Conservation (phyloP, 441 rosid genomes). For the Brassica hybrid region DNA sequence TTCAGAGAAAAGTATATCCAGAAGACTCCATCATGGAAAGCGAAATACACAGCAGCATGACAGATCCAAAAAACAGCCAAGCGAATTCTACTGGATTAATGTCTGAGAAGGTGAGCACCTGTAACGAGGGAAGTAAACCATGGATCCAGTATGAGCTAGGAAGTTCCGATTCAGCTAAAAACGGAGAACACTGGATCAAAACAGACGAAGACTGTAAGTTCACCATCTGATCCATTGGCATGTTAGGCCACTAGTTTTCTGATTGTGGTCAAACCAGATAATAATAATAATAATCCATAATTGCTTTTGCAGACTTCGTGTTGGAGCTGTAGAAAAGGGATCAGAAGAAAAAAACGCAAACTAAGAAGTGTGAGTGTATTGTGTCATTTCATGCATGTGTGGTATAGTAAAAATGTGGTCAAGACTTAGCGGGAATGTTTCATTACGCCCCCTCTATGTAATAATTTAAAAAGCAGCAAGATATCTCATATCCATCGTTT, state of each 20-base stretch:
- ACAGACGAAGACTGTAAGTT: constrained; percentile 95
- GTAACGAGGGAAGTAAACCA: constrained; percentile 46
- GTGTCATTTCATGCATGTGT: constrained; percentile 45
- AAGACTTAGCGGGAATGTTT: constrained; percentile 42
- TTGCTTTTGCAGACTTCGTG: constrained; percentile 73
- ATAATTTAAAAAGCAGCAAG: constrained; percentile 37
- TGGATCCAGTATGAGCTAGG: constrained; percentile 44
- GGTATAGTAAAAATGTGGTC: constrained; percentile 38
- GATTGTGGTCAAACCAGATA: constrained; percentile 33
- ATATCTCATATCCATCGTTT: constrained; percentile 22
- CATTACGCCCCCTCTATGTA: constrained; percentile 40
- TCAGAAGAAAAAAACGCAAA: constrained; percentile 32
- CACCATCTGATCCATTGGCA: constrained; percentile 15
- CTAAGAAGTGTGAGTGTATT: constrained; percentile 43
- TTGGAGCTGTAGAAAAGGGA: constrained; percentile 75
- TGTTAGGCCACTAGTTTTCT: constrained; percentile 38
- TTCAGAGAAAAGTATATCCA: constrained; percentile 81
- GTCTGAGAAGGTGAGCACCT: constrained; percentile 41
- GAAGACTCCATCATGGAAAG: constrained; percentile 50
- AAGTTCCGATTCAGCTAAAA: constrained; percentile 48
- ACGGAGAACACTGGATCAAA: constrained; percentile 86
- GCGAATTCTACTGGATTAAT: constrained; percentile 42
- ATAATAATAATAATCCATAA: constrained; percentile 21
- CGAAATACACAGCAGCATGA: constrained; percentile 34
- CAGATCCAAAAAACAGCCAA: constrained; percentile 41